Evolutionary conservation across 192 early-diverging fungal species (phyloP).

Genomic region (Piromyces finnis): DNA sequence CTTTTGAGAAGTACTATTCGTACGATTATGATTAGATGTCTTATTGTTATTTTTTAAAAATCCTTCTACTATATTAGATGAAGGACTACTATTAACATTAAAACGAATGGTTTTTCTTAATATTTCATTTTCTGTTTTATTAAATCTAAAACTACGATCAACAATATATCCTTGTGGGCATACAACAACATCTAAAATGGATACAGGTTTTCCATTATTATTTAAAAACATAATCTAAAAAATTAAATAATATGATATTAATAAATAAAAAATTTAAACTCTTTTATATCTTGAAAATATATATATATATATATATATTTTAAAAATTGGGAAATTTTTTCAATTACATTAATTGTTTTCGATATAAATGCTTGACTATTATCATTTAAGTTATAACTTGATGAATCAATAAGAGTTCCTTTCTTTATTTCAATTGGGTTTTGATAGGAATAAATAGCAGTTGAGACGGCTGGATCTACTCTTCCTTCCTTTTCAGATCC

Average conservation of each 20-base stretch:
- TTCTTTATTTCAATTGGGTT: not conserved
- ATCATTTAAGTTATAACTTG: not conserved
- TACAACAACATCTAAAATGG: not conserved
- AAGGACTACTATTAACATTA: not conserved
- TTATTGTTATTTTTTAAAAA: not conserved
- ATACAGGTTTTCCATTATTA: not conserved
- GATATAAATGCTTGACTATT: not conserved
- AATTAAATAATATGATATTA: not conserved
- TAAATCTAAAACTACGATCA: not conserved
- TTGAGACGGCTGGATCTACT: not conserved
- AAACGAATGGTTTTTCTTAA: not conserved
- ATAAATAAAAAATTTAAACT: too few species aligned
- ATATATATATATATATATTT: too few species aligned
- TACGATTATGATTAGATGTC: not conserved
- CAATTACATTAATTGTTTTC: not conserved
- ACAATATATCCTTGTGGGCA: not conserved
- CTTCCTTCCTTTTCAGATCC: not conserved
- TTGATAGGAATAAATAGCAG: not conserved
- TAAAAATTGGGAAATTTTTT: not conserved
- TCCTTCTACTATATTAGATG: not conserved
- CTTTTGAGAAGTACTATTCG: not conserved
- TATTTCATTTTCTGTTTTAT: conserved; percentile 1
- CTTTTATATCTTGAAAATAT: too few species aligned
- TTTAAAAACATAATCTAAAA: not conserved
- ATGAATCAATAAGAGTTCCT: not conserved